A percentile compares a stretch with the other conserved stretches of the same genome.
These are phyloP conservation scores for Elaeis guineensis DNA, from an alignment of 176 grass and related monocot genomes.

Conservation along the genomic window DNA sequence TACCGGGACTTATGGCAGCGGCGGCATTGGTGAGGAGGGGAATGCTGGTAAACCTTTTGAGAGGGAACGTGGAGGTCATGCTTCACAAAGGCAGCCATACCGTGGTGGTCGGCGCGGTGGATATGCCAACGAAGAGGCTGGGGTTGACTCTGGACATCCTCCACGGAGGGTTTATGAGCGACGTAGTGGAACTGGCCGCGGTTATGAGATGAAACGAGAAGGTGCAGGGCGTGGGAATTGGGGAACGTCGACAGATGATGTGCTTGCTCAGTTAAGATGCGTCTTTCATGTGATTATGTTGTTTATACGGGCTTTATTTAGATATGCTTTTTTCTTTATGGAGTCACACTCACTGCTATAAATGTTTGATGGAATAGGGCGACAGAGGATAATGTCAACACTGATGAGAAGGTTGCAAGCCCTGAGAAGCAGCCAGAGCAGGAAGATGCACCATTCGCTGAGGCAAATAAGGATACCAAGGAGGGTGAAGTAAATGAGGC, in stretches of 20 bases:
- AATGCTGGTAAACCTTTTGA: slow-evolving; percentile 3
- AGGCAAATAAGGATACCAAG: slow-evolving; percentile 1
- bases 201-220: slow-evolving; percentile 6
- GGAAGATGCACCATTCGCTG: background rate
- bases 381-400: background rate
- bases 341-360: background rate
- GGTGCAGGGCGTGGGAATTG: slow-evolving; percentile 8
- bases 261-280: slow-evolving; percentile 8
- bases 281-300: background rate
- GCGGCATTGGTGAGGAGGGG: background rate
- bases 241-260: slow-evolving; percentile 8
- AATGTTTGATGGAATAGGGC: background rate
- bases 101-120: slow-evolving; percentile 14
- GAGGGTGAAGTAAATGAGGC: background rate
- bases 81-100: background rate
- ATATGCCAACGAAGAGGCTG: background rate
- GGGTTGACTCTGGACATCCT: background rate
- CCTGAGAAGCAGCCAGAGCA: slow-evolving; percentile 1
- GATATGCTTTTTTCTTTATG: background rate
- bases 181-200: slow-evolving; percentile 9
- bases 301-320: too few relatives aligned
- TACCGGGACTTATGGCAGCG: background rate
- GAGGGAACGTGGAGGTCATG: slow-evolving; percentile 1
- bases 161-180: slow-evolving; percentile 3
- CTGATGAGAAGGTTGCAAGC: background rate